Evolutionary conservation across 495 filamentous ascomycete species (phyloP), one percentile per base, ranked within the genome.

Genomic region (Astrothelium macrocarpum): DNA sequence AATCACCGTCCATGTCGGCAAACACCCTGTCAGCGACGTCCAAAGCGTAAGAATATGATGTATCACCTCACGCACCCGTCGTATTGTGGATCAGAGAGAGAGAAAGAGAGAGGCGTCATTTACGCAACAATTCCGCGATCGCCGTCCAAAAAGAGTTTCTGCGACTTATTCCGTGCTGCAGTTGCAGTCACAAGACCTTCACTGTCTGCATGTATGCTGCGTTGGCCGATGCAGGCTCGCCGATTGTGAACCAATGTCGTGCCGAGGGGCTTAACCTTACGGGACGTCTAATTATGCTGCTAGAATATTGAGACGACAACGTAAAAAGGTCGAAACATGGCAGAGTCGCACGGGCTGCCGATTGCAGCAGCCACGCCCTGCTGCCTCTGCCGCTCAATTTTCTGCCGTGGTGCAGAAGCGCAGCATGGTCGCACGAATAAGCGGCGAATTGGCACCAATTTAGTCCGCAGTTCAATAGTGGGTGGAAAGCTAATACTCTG

Each of bases 161-260:
- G 45, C 45, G 10, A 49, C 45, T 16, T 20, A 49, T 49, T 49
- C 45, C 45, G 45, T 12, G n/a, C 45, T 49, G 45, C 45, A 49
- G 11, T 49, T 12, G 45, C 18, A 49, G 45, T 49, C 45, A 49
- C 45, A 49, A 49, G 45, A 49, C 45, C 45, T 49, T 49, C 18
- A 20, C 45, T 49, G n/a, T 49, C 45, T 49, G 45, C 45, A 49
- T 49, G 45, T 49, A 49, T 49, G 45, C 45, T 49, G 45, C 45
- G 45, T 49, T 49, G 45, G 45, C 45, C 36, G 18, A 49, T 49
- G 45, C 45, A 49, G 45, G 45, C 45, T 49, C n/a, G 45, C 45
- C 45, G 23, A 49, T 49, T 12, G 45, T 49, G 45, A 12, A 20
- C n/a, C 45, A 49, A 49, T 20, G 45, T 49, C 45, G 45, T 49